These are phyloP conservation scores for Pleurotus tuoliensis DNA, from an alignment of 768 basidiomycete genomes.

Conservation along the genomic window DNA sequence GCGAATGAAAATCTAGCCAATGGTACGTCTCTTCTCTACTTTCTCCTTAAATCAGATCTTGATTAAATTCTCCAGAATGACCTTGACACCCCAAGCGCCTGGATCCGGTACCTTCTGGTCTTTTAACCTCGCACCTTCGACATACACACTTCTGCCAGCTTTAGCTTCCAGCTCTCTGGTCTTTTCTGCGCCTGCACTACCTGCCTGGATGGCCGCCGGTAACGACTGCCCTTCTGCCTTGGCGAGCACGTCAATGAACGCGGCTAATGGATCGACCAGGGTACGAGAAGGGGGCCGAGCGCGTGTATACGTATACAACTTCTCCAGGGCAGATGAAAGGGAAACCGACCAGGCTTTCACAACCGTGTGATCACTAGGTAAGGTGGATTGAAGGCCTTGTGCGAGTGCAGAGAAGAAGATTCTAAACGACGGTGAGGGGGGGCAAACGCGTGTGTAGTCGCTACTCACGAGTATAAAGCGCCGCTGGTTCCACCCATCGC, in stretches of 20 bases:
- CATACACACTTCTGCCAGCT: constrained; percentile 86
- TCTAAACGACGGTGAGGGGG: constrained; percentile 30
- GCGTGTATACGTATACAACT: constrained; percentile 79
- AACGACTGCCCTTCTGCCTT: constrained; percentile 34
- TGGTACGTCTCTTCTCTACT: too few relatives aligned
- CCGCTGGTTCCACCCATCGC: constrained; percentile 92
- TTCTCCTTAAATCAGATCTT: background rate
- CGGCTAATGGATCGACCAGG: constrained; percentile 85
- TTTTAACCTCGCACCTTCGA: constrained; percentile 64
- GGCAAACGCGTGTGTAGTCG: background rate
- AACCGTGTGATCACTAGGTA: constrained; percentile 4
- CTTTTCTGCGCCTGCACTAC: constrained; percentile 60
- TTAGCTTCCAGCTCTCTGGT: constrained; percentile 79
- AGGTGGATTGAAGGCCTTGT: constrained; percentile 53
- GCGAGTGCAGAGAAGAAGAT: constrained; percentile 91
- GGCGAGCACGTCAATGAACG: constrained; percentile 51
- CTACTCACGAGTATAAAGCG: constrained; percentile 81
- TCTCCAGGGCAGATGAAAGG: constrained; percentile 50
- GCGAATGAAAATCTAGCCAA: too few relatives aligned
- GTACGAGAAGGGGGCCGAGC: constrained; percentile 90
- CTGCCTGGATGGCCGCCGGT: constrained; percentile 53
- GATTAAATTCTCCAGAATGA: constrained; percentile 36
- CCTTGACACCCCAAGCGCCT: constrained; percentile 88
- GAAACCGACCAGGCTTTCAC: constrained; percentile 53
- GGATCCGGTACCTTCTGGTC: constrained; percentile 73